Evolutionary conservation across 2,329 filamentous ascomycete species (phyloP).

Genomic region (Colletotrichum costaricense): DNA sequence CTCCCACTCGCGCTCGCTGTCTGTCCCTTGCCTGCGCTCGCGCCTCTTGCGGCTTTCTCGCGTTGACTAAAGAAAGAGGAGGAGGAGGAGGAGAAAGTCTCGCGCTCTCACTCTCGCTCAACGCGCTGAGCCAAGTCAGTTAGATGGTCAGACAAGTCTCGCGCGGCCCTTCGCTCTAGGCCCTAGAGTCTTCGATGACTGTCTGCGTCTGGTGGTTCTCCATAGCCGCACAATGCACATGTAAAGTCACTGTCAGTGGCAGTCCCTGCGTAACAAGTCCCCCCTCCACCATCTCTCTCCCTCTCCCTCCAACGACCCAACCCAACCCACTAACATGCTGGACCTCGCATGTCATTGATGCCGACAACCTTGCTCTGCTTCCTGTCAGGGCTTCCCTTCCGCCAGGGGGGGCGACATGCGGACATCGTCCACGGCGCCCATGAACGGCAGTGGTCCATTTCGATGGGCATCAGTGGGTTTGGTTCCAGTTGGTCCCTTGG

Average conservation of each 20-base stretch:
- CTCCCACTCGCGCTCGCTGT: conserved; percentile 20
- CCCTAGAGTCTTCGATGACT: background rate
- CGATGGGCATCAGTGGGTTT: no score
- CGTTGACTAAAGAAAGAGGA: background rate
- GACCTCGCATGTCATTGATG: background rate
- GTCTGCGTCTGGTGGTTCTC: no score
- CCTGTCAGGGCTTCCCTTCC: conserved; percentile 14
- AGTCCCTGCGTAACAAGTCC: conserved; percentile 10
- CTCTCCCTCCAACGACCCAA: background rate
- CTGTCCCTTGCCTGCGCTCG: conserved; percentile 17
- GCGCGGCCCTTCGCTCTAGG: background rate
- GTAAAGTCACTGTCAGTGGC: conserved; percentile 1
- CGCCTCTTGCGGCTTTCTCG: conserved; percentile 2
- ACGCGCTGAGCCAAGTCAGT: conserved; percentile 6
- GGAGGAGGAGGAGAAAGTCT: background rate
- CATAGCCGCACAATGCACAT: no score
- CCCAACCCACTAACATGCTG: background rate
- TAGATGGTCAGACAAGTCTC: conserved; percentile 5
- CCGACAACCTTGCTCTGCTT: conserved; percentile 20
- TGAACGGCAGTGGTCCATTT: background rate
- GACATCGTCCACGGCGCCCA: background rate
- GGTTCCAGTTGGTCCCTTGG: no score
- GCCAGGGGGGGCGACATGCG: background rate
- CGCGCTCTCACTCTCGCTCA: background rate
- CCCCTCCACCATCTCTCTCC: background rate